Evolutionary conservation across 2,329 filamentous ascomycete species (phyloP).

Genomic region (Curvularia eragrostidis): DNA sequence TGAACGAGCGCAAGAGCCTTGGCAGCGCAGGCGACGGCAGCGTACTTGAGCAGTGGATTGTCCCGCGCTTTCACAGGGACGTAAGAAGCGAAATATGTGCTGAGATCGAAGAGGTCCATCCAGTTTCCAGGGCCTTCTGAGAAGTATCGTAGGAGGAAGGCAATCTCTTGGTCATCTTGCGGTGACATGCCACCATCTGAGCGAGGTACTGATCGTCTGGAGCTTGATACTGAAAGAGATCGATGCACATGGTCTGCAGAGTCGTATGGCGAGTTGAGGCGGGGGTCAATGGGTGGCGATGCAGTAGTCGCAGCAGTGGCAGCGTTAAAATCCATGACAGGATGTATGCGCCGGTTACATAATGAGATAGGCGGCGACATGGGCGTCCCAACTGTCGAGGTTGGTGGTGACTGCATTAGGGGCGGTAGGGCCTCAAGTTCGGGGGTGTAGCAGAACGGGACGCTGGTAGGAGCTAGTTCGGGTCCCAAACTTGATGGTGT

Average conservation of each 20-base stretch:
- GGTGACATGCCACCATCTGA: slow-evolving; percentile 30
- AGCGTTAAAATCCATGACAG: slow-evolving; percentile 54
- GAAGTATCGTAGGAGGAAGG: slow-evolving; percentile 67
- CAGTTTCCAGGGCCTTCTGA: slow-evolving; percentile 66
- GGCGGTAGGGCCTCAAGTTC: slow-evolving; percentile 39
- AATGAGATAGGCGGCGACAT: slow-evolving; percentile 55
- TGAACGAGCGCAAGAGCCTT: slow-evolving; percentile 66
- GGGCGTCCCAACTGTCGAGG: slow-evolving; percentile 39
- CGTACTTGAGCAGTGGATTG: slow-evolving; percentile 59
- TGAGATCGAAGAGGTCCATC: slow-evolving; percentile 64
- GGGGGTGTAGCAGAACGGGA: slow-evolving; percentile 37
- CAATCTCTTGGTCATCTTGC: slow-evolving; percentile 61
- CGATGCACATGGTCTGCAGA: slow-evolving; percentile 36
- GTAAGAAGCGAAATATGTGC: slow-evolving; percentile 66
- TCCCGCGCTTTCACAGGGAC: slow-evolving; percentile 64
- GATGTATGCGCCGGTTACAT: slow-evolving; percentile 60
- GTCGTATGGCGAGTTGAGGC: slow-evolving; percentile 42
- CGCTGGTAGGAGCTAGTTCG: slow-evolving; percentile 59
- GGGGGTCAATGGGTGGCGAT: slow-evolving; percentile 46
- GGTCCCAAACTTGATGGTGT: slow-evolving; percentile 56
- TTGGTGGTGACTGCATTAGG: slow-evolving; percentile 42
- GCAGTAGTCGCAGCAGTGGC: slow-evolving; percentile 41
- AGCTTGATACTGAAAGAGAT: slow-evolving; percentile 34
- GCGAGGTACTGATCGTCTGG: slow-evolving; percentile 33
- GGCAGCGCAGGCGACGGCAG: slow-evolving; percentile 67